Evolutionary conservation across 148 eudicot genomes (phyloP).

Genomic region (Chenopodium berlandieri): DNA sequence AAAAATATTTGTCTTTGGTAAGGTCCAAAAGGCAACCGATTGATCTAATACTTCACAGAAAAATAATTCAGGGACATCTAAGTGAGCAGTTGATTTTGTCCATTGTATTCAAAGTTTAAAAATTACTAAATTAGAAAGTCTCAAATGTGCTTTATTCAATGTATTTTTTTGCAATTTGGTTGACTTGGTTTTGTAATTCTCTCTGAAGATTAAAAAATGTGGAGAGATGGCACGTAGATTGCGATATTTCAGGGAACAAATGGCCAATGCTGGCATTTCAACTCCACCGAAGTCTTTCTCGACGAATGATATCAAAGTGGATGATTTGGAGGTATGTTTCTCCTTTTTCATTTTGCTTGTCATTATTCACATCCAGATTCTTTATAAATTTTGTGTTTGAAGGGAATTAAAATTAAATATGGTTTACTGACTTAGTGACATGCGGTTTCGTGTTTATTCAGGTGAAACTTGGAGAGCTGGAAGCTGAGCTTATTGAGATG

Average conservation of each 20-base stretch:
- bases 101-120: background rate
- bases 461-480: conserved; percentile 80
- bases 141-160: background rate
- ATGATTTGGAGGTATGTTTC: conserved; percentile 74
- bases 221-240: conserved; percentile 94
- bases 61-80: background rate
- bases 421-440: background rate
- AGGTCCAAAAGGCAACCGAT: background rate
- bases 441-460: conserved; percentile 21
- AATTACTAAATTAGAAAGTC: background rate
- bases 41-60: background rate
- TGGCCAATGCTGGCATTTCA: conserved; percentile 70
- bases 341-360: background rate
- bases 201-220: conserved; percentile 78
- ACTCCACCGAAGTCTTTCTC: conserved; percentile 44
- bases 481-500: conserved; percentile 79
- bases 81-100: background rate
- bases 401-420: background rate
- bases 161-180: background rate
- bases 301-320: conserved; percentile 47
- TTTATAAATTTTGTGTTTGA: background rate
- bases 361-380: background rate
- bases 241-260: conserved; percentile 74
- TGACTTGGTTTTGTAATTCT: conserved; percentile 9
- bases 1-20: background rate